Conservation (phyloP, 1,284 basidiomycete species). For the Cryptococcus sp. region DNA sequence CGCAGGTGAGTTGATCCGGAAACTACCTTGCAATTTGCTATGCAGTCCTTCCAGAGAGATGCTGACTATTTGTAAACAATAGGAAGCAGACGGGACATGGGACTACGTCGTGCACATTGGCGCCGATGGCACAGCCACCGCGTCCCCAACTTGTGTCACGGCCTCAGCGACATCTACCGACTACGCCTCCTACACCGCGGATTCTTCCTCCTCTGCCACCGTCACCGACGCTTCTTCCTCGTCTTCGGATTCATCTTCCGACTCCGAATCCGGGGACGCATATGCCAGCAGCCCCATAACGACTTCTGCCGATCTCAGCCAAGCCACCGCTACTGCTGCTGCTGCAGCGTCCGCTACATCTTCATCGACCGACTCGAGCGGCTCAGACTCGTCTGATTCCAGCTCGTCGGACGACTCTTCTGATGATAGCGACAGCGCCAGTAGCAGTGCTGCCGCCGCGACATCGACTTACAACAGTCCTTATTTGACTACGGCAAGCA, state of each 20-base stretch:
- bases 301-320: constrained; percentile 18
- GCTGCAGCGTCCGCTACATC: neutral
- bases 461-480: constrained; percentile 21
- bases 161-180: constrained; percentile 15
- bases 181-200: constrained; percentile 14
- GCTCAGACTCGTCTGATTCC: constrained; percentile 5
- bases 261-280: constrained; percentile 1
- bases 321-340: constrained; percentile 5
- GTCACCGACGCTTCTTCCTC: neutral
- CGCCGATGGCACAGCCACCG: constrained; percentile 50
- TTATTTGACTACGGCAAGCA: constrained; percentile 32
- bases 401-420: constrained; percentile 8
- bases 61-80: neutral
- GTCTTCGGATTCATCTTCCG: constrained; percentile 4
- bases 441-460: constrained; percentile 14
- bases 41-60: neutral
- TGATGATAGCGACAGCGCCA: constrained; percentile 1
- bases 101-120: constrained; percentile 52
- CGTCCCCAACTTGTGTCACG: constrained; percentile 43
- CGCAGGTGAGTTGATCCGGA: constrained; percentile 38
- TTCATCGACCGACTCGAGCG: constrained; percentile 5
- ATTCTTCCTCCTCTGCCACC: constrained; percentile 3
- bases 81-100: constrained; percentile 52
- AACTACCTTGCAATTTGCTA: neutral
- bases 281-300: constrained; percentile 20